Evolutionary conservation across 2,329 filamentous ascomycete species (phyloP).

Genomic region (Tolypocladium paradoxum): DNA sequence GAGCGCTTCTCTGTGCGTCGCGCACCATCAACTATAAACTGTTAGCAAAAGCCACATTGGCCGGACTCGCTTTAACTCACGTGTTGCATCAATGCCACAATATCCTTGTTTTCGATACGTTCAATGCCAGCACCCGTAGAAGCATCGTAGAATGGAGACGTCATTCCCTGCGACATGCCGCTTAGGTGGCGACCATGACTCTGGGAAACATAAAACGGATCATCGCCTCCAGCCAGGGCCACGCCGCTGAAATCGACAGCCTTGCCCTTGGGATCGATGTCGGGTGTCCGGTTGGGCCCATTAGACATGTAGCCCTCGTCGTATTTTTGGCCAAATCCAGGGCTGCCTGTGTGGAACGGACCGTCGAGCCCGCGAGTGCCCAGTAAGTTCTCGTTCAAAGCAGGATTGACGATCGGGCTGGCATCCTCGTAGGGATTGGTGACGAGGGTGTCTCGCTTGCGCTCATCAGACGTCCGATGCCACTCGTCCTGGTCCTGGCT

Average conservation of each 20-base stretch:
- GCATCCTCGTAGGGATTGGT: conserved; percentile 58
- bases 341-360: conserved; percentile 43
- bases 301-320: conserved; percentile 92
- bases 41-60: conserved; percentile 12
- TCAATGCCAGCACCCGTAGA: conserved; percentile 82
- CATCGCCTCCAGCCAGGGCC: conserved; percentile 39
- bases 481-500: conserved; percentile 54
- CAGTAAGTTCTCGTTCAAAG: conserved; percentile 39
- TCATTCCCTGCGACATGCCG: conserved; percentile 85
- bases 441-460: conserved; percentile 54
- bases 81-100: conserved; percentile 96
- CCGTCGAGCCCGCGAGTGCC: conserved; percentile 26
- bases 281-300: conserved; percentile 45
- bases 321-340: conserved; percentile 46
- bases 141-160: conserved; percentile 80
- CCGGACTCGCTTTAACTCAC: conserved; percentile 31
- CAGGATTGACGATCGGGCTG: conserved; percentile 49
- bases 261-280: conserved; percentile 44
- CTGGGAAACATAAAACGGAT: conserved; percentile 54
- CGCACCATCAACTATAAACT: conserved; percentile 68
- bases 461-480: conserved; percentile 49
- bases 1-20: conserved; percentile 89
- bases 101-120: conserved; percentile 89
- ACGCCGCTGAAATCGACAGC: conserved; percentile 40
- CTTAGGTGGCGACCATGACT: conserved; percentile 60